A percentile compares a stretch with the other conserved stretches of the same genome.
These are phyloP conservation scores for Colletotrichum sp. DNA, from an alignment of 2,329 filamentous ascomycete species.

Conservation along the genomic window DNA sequence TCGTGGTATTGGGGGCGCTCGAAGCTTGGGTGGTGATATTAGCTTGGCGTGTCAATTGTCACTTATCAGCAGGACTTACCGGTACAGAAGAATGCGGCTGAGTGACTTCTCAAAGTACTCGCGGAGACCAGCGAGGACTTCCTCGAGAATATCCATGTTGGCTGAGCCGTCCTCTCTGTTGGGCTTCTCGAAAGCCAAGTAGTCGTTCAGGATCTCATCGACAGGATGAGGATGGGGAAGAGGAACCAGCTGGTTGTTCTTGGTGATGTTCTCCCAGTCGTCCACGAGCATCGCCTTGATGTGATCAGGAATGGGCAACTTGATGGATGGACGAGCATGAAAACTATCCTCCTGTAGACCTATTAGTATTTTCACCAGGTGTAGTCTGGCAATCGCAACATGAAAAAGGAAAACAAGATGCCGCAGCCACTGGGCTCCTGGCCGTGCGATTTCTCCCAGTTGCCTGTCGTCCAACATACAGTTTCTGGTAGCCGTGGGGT, in stretches of 20 bases:
- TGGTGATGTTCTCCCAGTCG: slow-evolving; percentile 98
- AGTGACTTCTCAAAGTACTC: slow-evolving; percentile 95
- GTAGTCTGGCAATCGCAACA: neutral
- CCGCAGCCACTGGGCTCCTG: slow-evolving; percentile 6
- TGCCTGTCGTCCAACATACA: neutral
- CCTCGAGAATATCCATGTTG: slow-evolving; percentile 85
- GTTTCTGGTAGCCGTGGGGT: neutral
- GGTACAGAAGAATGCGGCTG: slow-evolving; percentile 86
- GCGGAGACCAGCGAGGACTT: slow-evolving; percentile 83
- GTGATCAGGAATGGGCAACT: slow-evolving; percentile 84
- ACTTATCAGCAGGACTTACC: slow-evolving; percentile 41
- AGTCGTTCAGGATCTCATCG: slow-evolving; percentile 80
- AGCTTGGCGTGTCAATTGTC: neutral
- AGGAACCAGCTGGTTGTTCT: slow-evolving; percentile 88
- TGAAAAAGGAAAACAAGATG: neutral
- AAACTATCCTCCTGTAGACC: slow-evolving; percentile 82
- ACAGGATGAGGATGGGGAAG: slow-evolving; percentile 81
- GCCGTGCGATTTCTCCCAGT: neutral
- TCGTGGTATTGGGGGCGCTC: slow-evolving; percentile 89
- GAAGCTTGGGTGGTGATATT: slow-evolving; percentile 60
- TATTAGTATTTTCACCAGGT: neutral
- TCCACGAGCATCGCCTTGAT: slow-evolving; percentile 94
- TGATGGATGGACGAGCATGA: slow-evolving; percentile 82
- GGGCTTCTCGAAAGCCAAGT: slow-evolving; percentile 72
- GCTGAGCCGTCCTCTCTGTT: slow-evolving; percentile 70